These are phyloP conservation scores for Hyphopichia wangnamkhiaoensis DNA, from an alignment of 1,139 yeast species.

Conservation along the genomic window DNA sequence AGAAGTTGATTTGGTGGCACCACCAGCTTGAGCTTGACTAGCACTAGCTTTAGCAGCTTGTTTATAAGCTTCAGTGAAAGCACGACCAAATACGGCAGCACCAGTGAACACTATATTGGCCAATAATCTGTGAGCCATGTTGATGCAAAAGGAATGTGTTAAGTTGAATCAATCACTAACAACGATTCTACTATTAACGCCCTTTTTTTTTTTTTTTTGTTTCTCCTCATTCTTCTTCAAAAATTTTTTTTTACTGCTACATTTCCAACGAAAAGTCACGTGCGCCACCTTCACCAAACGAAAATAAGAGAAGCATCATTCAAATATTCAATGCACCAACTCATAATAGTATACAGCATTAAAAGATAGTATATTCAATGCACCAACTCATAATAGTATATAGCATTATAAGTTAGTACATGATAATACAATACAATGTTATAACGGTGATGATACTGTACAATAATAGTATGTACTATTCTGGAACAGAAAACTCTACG, in stretches of 20 bases:
- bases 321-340: too few relatives aligned
- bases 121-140: conserved; percentile 85
- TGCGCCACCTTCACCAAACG: too few relatives aligned
- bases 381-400: too few relatives aligned
- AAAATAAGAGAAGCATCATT: too few relatives aligned
- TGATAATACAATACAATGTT: too few relatives aligned
- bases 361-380: too few relatives aligned
- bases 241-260: background rate
- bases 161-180: background rate
- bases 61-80: conserved; percentile 94
- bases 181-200: background rate
- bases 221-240: background rate
- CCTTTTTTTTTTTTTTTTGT: background rate
- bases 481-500: background rate
- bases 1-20: conserved; percentile 48
- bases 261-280: too few relatives aligned
- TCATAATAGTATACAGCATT: too few relatives aligned
- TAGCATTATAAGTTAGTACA: too few relatives aligned
- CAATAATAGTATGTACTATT: too few relatives aligned
- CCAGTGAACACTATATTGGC: conserved; percentile 92
- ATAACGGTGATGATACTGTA: too few relatives aligned
- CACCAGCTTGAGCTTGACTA: conserved; percentile 51
- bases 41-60: conserved; percentile 92
- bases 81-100: conserved; percentile 92
- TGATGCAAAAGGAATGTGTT: conserved; percentile 1